A percentile compares a stretch with the other conserved stretches of the same genome.
Evolutionary conservation across 805 yeast genomes (phyloP).

Genomic region (Metschnikowia vanudenii): DNA sequence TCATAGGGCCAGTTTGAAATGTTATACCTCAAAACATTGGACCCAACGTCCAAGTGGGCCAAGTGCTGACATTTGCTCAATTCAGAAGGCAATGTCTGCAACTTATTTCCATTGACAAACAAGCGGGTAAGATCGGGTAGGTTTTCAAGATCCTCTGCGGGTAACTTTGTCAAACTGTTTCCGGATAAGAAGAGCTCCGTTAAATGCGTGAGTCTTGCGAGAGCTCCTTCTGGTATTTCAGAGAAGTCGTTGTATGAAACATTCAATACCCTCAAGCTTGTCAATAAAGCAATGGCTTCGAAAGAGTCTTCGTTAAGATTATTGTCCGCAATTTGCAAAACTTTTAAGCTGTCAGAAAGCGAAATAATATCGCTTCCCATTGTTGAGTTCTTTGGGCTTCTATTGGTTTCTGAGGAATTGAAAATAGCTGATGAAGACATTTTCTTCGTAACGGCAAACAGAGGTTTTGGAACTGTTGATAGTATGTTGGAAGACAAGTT

Average conservation of each 20-base stretch:
- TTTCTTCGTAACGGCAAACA: slow-evolving; percentile 31
- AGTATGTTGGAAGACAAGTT: slow-evolving; percentile 75
- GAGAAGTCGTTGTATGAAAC: slow-evolving; percentile 79
- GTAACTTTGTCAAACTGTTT: slow-evolving; percentile 71
- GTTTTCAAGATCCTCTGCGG: slow-evolving; percentile 78
- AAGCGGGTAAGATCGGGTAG: slow-evolving; percentile 58
- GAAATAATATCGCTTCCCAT: slow-evolving; percentile 16
- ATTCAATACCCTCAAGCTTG: slow-evolving; percentile 61
- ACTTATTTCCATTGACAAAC: slow-evolving; percentile 77
- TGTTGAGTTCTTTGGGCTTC: not conserved
- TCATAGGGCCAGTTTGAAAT: slow-evolving; percentile 94
- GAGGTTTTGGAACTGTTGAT: slow-evolving; percentile 57
- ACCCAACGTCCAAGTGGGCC: slow-evolving; percentile 82
- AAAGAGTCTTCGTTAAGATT: slow-evolving; percentile 76
- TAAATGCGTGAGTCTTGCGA: slow-evolving; percentile 54
- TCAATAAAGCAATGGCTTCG: slow-evolving; percentile 59
- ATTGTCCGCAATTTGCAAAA: slow-evolving; percentile 76
- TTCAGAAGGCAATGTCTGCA: slow-evolving; percentile 87
- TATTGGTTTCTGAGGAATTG: not conserved
- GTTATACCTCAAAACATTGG: slow-evolving; percentile 85
- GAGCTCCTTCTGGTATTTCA: slow-evolving; percentile 77
- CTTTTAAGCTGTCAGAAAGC: slow-evolving; percentile 50
- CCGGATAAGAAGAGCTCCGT: slow-evolving; percentile 78
- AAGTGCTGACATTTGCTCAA: slow-evolving; percentile 64
- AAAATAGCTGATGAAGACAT: slow-evolving; percentile 28